A percentile compares a stretch with the other conserved stretches of the same genome.
Conservation (phyloP, 1,139 yeast genomes). For the Wickerhamiella pararugosa region DNA sequence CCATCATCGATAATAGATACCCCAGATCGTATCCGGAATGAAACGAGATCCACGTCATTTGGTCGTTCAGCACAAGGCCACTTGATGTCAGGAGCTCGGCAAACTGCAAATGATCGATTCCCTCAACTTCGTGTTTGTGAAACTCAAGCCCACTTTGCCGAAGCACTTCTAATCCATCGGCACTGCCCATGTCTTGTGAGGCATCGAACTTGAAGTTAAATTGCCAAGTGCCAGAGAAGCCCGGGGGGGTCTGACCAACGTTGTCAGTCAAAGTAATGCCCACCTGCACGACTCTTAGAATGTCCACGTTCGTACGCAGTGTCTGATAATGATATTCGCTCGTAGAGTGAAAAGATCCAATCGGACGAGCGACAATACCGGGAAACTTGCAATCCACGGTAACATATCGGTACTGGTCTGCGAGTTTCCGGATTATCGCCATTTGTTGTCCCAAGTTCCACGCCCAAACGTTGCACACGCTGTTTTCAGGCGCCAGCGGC, state of each 20-base stretch:
- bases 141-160: slow-evolving; percentile 78
- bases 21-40: slow-evolving; percentile 91
- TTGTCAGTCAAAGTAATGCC: slow-evolving; percentile 75
- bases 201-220: slow-evolving; percentile 79
- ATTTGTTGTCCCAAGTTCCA: slow-evolving; percentile 75
- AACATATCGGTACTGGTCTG: slow-evolving; percentile 53
- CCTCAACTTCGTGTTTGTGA: slow-evolving; percentile 56
- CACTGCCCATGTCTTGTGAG: slow-evolving; percentile 57
- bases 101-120: slow-evolving; percentile 67
- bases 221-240: slow-evolving; percentile 63
- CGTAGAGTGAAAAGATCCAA: slow-evolving; percentile 84
- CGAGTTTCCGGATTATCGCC: slow-evolving; percentile 52
- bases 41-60: slow-evolving; percentile 78
- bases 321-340: slow-evolving; percentile 95
- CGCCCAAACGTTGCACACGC: slow-evolving; percentile 52
- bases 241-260: slow-evolving; percentile 59
- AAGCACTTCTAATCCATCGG: slow-evolving; percentile 59
- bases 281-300: slow-evolving; percentile 71
- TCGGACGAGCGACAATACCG: slow-evolving; percentile 91
- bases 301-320: slow-evolving; percentile 77
- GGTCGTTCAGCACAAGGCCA: slow-evolving; percentile 61
- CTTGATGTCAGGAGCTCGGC: slow-evolving; percentile 77
- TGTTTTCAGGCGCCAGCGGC: neutral
- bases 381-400: slow-evolving; percentile 83
- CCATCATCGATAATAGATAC: slow-evolving; percentile 61